phyloP scores from a whole-genome alignment of 169 alveolate species.

The Plasmodium inui region DNA sequence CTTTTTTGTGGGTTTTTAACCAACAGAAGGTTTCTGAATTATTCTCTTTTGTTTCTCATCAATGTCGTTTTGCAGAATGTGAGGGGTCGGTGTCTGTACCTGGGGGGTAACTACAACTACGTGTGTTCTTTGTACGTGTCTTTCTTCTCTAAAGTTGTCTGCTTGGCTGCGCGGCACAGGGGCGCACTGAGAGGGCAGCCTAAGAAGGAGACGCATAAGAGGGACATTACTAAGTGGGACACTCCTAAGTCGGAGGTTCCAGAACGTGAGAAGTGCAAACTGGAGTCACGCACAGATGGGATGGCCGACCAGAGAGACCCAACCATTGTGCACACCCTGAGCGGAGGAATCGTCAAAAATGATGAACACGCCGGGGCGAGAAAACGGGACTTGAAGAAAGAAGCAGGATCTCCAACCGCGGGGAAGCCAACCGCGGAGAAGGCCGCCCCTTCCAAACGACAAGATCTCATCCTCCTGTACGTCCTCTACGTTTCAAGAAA shows the following conservation, averaged over 20 bases:
- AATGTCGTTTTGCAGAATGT: slow-evolving; percentile 39
- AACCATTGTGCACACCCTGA: not conserved
- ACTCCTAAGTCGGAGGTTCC: not conserved
- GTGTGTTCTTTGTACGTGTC: slow-evolving; percentile 33
- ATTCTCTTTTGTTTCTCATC: slow-evolving; percentile 35
- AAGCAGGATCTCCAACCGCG: not conserved
- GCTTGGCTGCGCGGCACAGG: slow-evolving; percentile 2
- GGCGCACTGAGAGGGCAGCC: not conserved
- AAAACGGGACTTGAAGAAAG: not conserved
- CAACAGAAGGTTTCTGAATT: slow-evolving; percentile 34
- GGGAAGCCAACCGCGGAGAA: no score
- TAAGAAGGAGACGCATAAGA: not conserved
- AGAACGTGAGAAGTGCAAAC: not conserved
- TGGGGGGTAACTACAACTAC: slow-evolving; percentile 13
- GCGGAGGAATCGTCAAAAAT: not conserved
- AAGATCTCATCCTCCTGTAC: slow-evolving; percentile 40
- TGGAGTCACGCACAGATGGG: not conserved
- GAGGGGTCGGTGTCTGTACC: slow-evolving; percentile 15
- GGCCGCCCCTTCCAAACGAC: slow-evolving; percentile 17
- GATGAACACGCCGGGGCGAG: not conserved
- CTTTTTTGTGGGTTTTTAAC: slow-evolving; percentile 27
- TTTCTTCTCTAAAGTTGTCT: slow-evolving; percentile 27
- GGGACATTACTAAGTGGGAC: not conserved
- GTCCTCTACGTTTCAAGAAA: slow-evolving; percentile 8
- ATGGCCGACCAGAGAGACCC: not conserved